Base-by-base conservation (phyloP, 345 rosid genomes). In the Salix purpurea region DNA sequence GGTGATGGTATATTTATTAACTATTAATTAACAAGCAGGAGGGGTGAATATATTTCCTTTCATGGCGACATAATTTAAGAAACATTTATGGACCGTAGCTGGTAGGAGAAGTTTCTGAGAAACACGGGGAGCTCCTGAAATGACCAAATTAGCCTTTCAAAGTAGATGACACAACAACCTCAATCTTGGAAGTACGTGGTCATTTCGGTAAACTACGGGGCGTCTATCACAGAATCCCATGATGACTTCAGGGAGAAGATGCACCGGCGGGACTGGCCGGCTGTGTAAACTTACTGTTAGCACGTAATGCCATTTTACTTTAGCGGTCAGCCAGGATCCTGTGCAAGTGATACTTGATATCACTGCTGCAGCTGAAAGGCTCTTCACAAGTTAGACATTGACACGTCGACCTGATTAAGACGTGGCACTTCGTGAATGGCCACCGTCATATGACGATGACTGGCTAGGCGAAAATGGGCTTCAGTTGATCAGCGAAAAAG, bases 401-500 rank as follows among this genome's bases (percentile, higher is more conserved):
- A 52, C 23, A 52, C 23, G 9, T 18, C 23, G 19, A 52, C n/a
- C 19, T 52, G 2, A 6, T 1, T 6, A 52, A 16, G 58, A 52
- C 7, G 23, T 52, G 23, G 10, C 23, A 52, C 9, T 52, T 8
- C 4, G 5, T 8, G 7, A 56, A 21, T n/a, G 5, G 1, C 12
- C 14, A 40, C 1, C 12, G 46, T 11, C 12, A 40, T 40, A 40
- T 40, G 12, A 40, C 8, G 10, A 7, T 21, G 4, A 21, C 4
- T 0, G 0, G 13, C 1, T 3, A 7, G n/a, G 10, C 3, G 1
- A 19, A 54, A 9, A 19, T 7, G 1, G 1, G 1, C 60, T n/a
- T 54, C 3, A 3, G 7, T 7, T 54, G 24, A 54, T 54, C 21
- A 19, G 1, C 0, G 6, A 19, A 52, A 6, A 54, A 50, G 8